Percentiles rank a stretch among this genome's conserved stretches.
Evolutionary conservation across 1,284 basidiomycete species (phyloP).

Genomic region (Tilletia setariae): DNA sequence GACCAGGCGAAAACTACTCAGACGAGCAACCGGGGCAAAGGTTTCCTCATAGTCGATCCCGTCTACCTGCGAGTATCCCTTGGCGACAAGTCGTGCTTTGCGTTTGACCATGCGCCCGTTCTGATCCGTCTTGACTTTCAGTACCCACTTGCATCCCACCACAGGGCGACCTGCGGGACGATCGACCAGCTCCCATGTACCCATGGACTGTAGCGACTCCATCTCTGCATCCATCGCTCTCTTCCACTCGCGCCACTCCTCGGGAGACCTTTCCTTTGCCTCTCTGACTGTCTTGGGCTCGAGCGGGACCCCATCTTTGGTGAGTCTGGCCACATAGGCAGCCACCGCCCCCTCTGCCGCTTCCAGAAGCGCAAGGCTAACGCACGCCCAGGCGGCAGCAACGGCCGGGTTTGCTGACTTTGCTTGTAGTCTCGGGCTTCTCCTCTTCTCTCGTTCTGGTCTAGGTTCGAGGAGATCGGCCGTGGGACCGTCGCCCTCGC

Average conservation of each 20-base stretch:
- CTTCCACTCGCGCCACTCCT: not conserved
- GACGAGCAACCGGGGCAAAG: not conserved
- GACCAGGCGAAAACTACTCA: not conserved
- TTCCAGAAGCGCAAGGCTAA: not conserved
- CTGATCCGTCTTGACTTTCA: not conserved
- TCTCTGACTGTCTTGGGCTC: not conserved
- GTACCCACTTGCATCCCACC: not conserved
- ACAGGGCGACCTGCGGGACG: not conserved
- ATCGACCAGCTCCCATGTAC: not conserved
- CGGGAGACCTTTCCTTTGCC: not conserved
- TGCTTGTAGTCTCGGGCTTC: not conserved
- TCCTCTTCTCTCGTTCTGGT: not conserved
- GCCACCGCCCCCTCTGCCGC: not conserved
- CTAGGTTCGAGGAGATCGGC: not conserved
- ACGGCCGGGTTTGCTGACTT: not conserved
- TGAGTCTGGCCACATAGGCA: no score
- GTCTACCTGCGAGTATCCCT: not conserved
- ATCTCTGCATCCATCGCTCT: not conserved
- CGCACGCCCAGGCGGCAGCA: not conserved
- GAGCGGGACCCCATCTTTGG: not conserved
- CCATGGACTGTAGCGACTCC: not conserved
- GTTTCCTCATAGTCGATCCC: not conserved
- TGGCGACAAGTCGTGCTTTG: not conserved
- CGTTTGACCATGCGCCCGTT: not conserved
- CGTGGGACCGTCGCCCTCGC: not conserved